Base-by-base conservation (phyloP, 2,329 filamentous ascomycete genomes). In the Myriosclerotinia duriaeana region DNA sequence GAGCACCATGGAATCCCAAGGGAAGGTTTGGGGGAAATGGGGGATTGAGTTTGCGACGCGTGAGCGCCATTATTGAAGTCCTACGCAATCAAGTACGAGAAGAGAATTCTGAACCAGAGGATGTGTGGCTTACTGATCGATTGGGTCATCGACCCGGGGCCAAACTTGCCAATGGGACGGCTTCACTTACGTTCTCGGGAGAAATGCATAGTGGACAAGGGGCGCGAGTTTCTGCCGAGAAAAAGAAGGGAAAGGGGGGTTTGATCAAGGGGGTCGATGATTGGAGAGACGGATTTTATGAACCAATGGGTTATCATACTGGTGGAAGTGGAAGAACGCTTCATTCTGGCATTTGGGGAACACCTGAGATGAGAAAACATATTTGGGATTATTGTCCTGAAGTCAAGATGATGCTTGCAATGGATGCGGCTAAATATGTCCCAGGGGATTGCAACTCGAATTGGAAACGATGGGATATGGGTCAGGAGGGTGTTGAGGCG, bases 291-390 rank as follows among this genome's bases (percentile, higher is more conserved):
- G 82, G 82, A 17, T 81, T 80, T 71, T 85, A 85, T 72, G 75
- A 84, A 72, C 84, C 84, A 17, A 84, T 86, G 84, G 84, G 84
- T 53, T 86, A 84, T 73, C 84, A 87, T 72, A 83, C 82, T 1
- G 83, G 83, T 30, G 80, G 80, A 9, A 80, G 80, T 64, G 84
- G 84, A 58, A 72, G 72, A 15, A 79, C 73, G 63, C 74, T 85
- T 22, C 80, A 83, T 68, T 67, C 71, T 14, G 76, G 75, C 1
- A 80, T 85, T 52, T 86, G 83, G 83, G 81, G 82, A 36, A 79
- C 77, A 5, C 80, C 80, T 0, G 77, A 79, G 68, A 71, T 78
- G 72, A 77, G 84, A 36, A 78, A 79, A 68, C 80, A 84, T 68
- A 81, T 86, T 53, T 85, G 82, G 80, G 78, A 80, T 38, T 86